Base-by-base conservation (phyloP, 2,329 filamentous ascomycete genomes). In the Fusarium haematococcum region DNA sequence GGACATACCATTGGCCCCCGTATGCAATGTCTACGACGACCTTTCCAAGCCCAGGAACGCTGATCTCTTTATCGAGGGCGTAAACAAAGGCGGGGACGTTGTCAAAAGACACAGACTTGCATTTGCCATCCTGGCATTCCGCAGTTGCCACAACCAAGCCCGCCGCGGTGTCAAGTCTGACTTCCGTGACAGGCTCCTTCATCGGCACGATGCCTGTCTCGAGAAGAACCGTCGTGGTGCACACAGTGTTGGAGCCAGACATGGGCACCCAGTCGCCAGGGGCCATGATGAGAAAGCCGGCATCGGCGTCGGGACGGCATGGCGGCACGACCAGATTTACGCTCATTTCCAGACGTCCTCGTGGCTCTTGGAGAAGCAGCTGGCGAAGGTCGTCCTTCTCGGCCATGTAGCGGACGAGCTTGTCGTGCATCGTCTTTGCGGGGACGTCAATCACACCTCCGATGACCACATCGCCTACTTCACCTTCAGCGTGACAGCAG, bases 191-290 rank as follows among this genome's bases (percentile, higher is more conserved):
- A 0, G 85, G 86, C 67, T 87, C 85, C 25, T 80, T 77, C 84
- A 87, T 87, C 0, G 79, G 75, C 2, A 87, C 65, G 80, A 87
- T 86, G 1, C 85, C 86, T 0, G 85, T 87, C 70, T 87, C 86
- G 25, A 88, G 71, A 16, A 88, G 74, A 0, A 86, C 86, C 0
- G 86, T 87, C 0, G 82, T 77, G 0, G 83, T 85, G 56, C 81
- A 83, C 18, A 87, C 86, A 2, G 82, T 83, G 57, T 88, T 87
- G 4, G 83, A 81, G 0, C 86, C 85, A 4, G 85, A 86, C 81
- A 78, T 81, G 50, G 69, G 75, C 1, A 75, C 73, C 18, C 85
- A 87, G 62, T 87, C 83, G 23, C 86, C 84, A 65, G 81, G 82
- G 70, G 86, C 85, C 83, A 87, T 84, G 45, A 87, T 86, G 48